Evolutionary conservation across 2,329 filamentous ascomycete genomes (phyloP).

Genomic region (Mycosphaerella sp.): DNA sequence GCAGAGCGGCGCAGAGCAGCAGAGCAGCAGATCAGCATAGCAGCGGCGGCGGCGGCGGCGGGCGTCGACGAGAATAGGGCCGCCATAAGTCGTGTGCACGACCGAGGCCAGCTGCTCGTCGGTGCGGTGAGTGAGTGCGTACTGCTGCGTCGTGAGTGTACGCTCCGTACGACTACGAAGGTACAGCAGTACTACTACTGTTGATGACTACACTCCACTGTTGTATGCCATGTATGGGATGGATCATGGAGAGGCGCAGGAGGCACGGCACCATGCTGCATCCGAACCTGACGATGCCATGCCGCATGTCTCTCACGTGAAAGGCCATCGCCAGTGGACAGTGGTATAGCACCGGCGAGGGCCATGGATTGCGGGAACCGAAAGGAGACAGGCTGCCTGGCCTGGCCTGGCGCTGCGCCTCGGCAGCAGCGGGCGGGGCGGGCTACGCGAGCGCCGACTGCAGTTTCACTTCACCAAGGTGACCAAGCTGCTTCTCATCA

Average conservation of each 20-base stretch:
- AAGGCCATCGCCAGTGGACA: neutral
- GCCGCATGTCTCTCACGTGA: neutral
- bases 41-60: too few species aligned
- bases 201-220: too few species aligned
- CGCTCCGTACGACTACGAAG: too few species aligned
- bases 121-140: neutral
- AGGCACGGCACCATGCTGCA: neutral
- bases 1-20: neutral
- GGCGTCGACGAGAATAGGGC: neutral
- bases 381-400: neutral
- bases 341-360: too few species aligned
- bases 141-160: too few species aligned
- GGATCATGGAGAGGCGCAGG: neutral
- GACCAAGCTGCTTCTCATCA: too few species aligned
- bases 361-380: neutral
- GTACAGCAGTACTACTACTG: too few species aligned
- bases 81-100: constrained; percentile 2
- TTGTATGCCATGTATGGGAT: too few species aligned
- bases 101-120: neutral
- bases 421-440: neutral
- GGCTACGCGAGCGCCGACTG: too few species aligned
- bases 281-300: neutral
- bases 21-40: neutral
- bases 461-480: too few species aligned
- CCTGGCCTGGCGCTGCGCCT: neutral